These are phyloP conservation scores for Sporothrix pseudoabietina DNA, from an alignment of 2,329 filamentous ascomycete species.

Conservation along the genomic window DNA sequence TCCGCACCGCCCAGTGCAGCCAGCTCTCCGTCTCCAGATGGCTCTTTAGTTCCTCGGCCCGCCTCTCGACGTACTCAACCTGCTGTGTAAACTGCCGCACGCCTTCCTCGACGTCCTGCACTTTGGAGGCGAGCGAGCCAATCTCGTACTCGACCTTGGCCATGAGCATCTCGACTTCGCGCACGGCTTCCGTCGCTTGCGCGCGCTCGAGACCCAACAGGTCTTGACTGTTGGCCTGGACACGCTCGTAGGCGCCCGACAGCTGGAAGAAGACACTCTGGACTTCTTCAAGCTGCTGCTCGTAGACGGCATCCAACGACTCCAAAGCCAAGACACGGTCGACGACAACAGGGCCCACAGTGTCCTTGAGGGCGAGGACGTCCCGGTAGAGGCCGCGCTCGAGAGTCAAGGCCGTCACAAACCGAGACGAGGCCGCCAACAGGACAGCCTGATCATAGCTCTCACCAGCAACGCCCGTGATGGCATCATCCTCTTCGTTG, in stretches of 20 bases:
- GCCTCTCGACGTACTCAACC: slow-evolving; percentile 69
- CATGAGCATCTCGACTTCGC: slow-evolving; percentile 76
- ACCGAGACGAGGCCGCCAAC: slow-evolving; percentile 38
- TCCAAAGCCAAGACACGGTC: slow-evolving; percentile 59
- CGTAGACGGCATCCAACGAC: slow-evolving; percentile 62
- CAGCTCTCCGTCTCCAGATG: slow-evolving; percentile 66
- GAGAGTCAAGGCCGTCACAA: slow-evolving; percentile 52
- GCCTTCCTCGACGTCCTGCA: slow-evolving; percentile 84
- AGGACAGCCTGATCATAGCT: slow-evolving; percentile 6
- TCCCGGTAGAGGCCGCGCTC: slow-evolving; percentile 57
- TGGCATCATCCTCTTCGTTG: slow-evolving; percentile 34
- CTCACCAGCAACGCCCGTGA: slow-evolving; percentile 10
- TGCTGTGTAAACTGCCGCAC: slow-evolving; percentile 78
- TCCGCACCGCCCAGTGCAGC: slow-evolving; percentile 65
- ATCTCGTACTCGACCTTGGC: slow-evolving; percentile 94
- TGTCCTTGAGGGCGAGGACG: slow-evolving; percentile 54
- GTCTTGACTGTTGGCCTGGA: slow-evolving; percentile 68
- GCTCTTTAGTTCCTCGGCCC: slow-evolving; percentile 63
- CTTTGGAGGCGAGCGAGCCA: slow-evolving; percentile 72
- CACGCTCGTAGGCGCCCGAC: slow-evolving; percentile 67
- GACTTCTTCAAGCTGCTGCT: slow-evolving; percentile 65
- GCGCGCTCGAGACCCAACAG: slow-evolving; percentile 69
- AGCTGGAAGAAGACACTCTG: slow-evolving; percentile 69
- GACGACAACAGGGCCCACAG: slow-evolving; percentile 63
- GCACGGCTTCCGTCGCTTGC: slow-evolving; percentile 68